phyloP scores from a whole-genome alignment of 139 green algal species.

The Dunaliella sp. region DNA sequence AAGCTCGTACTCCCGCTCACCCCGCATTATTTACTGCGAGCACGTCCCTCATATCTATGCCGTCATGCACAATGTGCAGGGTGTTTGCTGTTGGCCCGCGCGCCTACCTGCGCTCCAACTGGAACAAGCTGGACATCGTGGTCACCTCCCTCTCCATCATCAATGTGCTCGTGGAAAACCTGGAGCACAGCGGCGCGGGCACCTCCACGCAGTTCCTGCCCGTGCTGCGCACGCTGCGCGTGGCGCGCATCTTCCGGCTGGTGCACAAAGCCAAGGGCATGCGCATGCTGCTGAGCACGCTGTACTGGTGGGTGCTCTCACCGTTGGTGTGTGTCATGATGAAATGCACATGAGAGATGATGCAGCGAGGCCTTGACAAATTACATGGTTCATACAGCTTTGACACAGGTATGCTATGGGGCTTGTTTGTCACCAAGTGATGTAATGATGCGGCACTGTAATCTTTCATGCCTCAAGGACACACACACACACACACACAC shows the following conservation, averaged over 20 bases:
- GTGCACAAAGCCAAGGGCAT: conserved; percentile 65
- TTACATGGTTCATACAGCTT: too few species aligned
- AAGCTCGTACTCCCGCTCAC: not conserved
- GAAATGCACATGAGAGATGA: too few species aligned
- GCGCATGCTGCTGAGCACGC: conserved; percentile 61
- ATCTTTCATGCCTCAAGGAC: not conserved
- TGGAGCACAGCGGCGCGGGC: conserved; percentile 15
- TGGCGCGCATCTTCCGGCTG: conserved; percentile 64
- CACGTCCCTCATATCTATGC: too few species aligned
- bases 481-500: not conserved
- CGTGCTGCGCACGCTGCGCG: conserved; percentile 58
- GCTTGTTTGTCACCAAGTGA: too few species aligned
- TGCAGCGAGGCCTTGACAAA: too few species aligned
- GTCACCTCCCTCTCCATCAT: conserved; percentile 31
- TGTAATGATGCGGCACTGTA: not conserved
- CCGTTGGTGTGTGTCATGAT: too few species aligned
- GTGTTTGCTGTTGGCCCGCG: not conserved
- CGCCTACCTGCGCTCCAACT: conserved; percentile 37
- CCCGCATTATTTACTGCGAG: not conserved
- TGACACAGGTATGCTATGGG: too few species aligned
- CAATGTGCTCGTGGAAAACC: conserved; percentile 27
- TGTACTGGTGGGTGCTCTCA: conserved; percentile 59
- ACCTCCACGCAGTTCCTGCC: conserved; percentile 32
- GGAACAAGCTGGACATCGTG: conserved; percentile 68
- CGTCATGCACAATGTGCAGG: too few species aligned